Conservation (phyloP, 148 eudicot genomes). For the Amaranthus palmeri region DNA sequence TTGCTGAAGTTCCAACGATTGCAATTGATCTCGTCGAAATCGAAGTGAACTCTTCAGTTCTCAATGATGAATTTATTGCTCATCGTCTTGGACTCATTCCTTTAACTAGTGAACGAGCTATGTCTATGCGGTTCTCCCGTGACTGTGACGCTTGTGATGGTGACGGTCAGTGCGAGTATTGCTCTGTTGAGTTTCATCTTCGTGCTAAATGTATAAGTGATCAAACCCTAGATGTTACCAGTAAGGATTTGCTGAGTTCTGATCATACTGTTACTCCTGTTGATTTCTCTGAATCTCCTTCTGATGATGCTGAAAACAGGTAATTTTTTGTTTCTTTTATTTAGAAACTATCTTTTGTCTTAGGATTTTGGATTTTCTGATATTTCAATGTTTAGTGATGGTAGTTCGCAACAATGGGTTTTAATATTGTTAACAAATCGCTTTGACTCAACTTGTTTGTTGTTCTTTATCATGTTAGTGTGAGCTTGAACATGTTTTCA, state of each 20-base stretch:
- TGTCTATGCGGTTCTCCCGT: conserved; percentile 93
- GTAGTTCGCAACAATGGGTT: not conserved
- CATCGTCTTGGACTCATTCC: conserved; percentile 86
- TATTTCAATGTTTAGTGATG: not conserved
- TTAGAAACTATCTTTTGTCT: too few species aligned
- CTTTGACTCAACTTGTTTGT: too few species aligned
- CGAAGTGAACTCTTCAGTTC: conserved; percentile 86
- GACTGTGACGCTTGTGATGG: conserved; percentile 97
- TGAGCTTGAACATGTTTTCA: too few species aligned
- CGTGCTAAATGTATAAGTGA: conserved; percentile 71
- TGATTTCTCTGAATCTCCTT: conserved; percentile 57
- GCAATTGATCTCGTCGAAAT: conserved; percentile 92
- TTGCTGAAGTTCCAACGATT: conserved; percentile 87
- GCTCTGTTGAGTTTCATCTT: conserved; percentile 89
- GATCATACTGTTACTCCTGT: conserved; percentile 82
- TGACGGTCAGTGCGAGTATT: conserved; percentile 90
- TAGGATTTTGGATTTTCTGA: not conserved
- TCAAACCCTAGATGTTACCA: conserved; percentile 80
- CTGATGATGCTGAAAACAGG: conserved; percentile 48
- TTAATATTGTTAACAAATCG: too few species aligned
- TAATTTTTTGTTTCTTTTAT: not conserved
- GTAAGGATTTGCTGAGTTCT: conserved; percentile 72
- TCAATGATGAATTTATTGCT: conserved; percentile 89
- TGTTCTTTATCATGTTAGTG: too few species aligned
- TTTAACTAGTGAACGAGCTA: conserved; percentile 75